phyloP scores from a whole-genome alignment of 1,139 yeast genomes.

The Hemisphaericaspora xylofermentans region DNA sequence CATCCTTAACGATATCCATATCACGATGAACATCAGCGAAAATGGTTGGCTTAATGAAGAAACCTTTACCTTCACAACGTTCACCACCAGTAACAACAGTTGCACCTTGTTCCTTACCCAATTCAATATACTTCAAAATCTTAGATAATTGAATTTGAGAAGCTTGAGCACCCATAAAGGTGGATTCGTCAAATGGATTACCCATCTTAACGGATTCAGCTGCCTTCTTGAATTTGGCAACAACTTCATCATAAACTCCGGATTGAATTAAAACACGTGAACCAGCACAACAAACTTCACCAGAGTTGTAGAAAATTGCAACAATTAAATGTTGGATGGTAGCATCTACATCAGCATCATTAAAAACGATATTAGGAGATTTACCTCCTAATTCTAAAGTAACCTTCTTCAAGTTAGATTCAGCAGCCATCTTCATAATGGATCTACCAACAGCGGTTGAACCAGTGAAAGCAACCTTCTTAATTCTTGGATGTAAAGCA shows the following conservation, averaged over 20 bases:
- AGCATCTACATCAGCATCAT: conserved; percentile 65
- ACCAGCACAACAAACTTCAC: conserved; percentile 89
- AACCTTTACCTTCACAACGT: conserved; percentile 67
- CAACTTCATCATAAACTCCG: conserved; percentile 65
- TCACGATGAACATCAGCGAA: conserved; percentile 67
- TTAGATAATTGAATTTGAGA: conserved; percentile 73
- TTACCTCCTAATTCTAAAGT: conserved; percentile 87
- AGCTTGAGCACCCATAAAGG: conserved; percentile 86
- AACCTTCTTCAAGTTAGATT: conserved; percentile 69
- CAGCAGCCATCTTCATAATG: conserved; percentile 72
- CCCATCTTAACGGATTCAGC: conserved; percentile 63
- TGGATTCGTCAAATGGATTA: conserved; percentile 69
- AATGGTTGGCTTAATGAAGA: conserved; percentile 76
- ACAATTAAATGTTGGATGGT: conserved; percentile 62
- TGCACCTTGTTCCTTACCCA: conserved; percentile 77
- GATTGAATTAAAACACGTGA: conserved; percentile 81
- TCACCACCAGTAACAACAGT: conserved; percentile 75
- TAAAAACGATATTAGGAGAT: conserved; percentile 77
- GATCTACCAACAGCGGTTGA: conserved; percentile 79
- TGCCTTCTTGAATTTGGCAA: conserved; percentile 58
- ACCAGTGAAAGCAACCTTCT: conserved; percentile 84
- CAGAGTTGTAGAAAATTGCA: conserved; percentile 69
- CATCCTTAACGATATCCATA: conserved; percentile 74
- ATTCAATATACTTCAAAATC: conserved; percentile 68
- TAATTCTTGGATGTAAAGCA: conserved; percentile 63